Evolutionary conservation across 768 basidiomycete species (phyloP).

Genomic region (Naganishia onofrii): DNA sequence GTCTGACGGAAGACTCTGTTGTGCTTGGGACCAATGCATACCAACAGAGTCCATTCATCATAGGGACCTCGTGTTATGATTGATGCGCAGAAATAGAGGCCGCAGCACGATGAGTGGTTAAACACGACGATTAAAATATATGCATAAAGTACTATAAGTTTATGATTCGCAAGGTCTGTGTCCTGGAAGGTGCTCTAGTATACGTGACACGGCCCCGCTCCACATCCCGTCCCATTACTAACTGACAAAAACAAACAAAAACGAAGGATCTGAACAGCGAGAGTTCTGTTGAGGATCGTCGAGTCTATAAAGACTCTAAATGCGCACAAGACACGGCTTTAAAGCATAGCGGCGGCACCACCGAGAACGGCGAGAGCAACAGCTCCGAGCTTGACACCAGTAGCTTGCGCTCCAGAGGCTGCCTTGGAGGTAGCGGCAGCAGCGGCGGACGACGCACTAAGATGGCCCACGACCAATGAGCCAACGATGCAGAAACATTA

Average conservation of each 20-base stretch:
- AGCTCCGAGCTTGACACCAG: slow-evolving; percentile 24
- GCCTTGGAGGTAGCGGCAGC: slow-evolving; percentile 9
- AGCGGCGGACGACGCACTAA: slow-evolving; percentile 1
- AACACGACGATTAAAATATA: background rate
- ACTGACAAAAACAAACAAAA: slow-evolving; percentile 1
- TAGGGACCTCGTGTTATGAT: no score
- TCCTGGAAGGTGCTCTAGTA: background rate
- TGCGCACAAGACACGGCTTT: background rate
- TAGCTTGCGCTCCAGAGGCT: slow-evolving; percentile 8
- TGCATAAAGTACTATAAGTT: slow-evolving; percentile 20
- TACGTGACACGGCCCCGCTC: background rate
- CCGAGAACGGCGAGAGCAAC: slow-evolving; percentile 24
- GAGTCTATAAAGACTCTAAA: background rate
- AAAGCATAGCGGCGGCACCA: slow-evolving; percentile 22
- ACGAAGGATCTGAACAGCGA: background rate
- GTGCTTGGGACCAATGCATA: slow-evolving; percentile 40
- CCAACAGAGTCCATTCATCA: no score
- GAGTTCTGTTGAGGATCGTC: background rate
- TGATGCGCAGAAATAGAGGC: no score
- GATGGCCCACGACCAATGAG: no score
- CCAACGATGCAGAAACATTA: no score
- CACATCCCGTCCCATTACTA: slow-evolving; percentile 14
- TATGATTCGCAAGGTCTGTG: slow-evolving; percentile 12
- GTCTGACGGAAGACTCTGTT: slow-evolving; percentile 39
- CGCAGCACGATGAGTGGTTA: background rate